Conservation (phyloP, 2,329 filamentous ascomycete species). For the Didymella sp. region DNA sequence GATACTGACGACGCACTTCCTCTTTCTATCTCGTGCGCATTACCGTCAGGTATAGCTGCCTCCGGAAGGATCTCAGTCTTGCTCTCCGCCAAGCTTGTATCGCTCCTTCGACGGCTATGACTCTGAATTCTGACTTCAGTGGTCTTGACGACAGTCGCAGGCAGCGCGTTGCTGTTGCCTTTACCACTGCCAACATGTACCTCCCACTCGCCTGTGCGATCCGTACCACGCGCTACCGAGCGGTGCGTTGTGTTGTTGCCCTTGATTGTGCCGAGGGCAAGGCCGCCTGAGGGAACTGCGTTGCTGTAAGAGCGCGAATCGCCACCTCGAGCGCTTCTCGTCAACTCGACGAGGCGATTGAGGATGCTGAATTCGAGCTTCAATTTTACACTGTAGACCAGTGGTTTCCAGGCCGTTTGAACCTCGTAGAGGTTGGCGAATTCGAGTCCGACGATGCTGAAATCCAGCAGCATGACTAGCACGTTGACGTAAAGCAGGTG, state of each 20-base stretch:
- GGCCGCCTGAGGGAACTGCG: constrained; percentile 8
- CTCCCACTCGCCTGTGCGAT: constrained; percentile 22
- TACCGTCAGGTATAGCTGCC: constrained; percentile 8
- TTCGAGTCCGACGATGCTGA: constrained; percentile 31
- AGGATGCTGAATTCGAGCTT: constrained; percentile 63
- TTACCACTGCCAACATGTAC: constrained; percentile 25
- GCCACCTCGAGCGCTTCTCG: constrained; percentile 20
- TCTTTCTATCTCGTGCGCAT: constrained; percentile 15
- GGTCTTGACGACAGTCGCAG: constrained; percentile 26
- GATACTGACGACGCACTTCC: constrained; percentile 24
- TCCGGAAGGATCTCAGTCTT: constrained; percentile 24
- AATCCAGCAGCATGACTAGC: constrained; percentile 33
- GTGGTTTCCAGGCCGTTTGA: constrained; percentile 44
- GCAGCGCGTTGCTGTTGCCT: constrained; percentile 12
- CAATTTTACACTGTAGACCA: constrained; percentile 55
- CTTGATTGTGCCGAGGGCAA: constrained; percentile 25
- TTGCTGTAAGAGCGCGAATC: constrained; percentile 23
- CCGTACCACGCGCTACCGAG: constrained; percentile 15
- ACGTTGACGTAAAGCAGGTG: constrained; percentile 34
- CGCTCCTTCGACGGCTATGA: constrained; percentile 24
- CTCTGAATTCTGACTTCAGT: constrained; percentile 32
- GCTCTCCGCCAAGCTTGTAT: constrained; percentile 24
- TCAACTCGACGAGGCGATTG: constrained; percentile 39
- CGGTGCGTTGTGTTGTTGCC: constrained; percentile 15
- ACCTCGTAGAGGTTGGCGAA: constrained; percentile 29